Conservation (phyloP, 352 stramenopile species). For the Thraustochytrium sp. region DNA sequence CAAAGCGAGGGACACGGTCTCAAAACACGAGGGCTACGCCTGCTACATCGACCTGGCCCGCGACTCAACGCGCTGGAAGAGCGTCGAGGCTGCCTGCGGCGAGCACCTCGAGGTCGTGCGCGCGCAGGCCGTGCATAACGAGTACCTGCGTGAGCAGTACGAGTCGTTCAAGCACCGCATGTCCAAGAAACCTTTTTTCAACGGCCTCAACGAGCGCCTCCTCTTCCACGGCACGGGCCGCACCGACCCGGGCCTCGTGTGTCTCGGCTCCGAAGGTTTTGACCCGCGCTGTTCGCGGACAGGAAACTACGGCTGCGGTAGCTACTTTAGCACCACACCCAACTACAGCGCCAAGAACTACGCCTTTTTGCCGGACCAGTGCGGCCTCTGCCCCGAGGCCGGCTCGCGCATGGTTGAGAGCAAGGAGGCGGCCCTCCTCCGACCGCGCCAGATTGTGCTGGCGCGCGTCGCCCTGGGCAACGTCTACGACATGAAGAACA, state of each 20-base stretch:
- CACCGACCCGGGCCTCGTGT: slow-evolving; percentile 4
- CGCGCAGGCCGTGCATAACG: slow-evolving; percentile 5
- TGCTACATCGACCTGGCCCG: slow-evolving; percentile 1
- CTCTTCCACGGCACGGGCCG: slow-evolving; percentile 22
- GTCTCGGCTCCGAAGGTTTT: slow-evolving; percentile 30
- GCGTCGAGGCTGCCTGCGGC: neutral
- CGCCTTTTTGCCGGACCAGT: neutral
- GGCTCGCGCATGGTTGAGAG: neutral
- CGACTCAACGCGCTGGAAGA: neutral
- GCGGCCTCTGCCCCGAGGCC: neutral
- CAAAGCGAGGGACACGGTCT: neutral
- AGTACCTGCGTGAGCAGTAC: slow-evolving; percentile 21
- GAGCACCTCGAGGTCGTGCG: slow-evolving; percentile 31
- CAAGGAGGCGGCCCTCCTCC: neutral
- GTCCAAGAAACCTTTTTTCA: slow-evolving; percentile 17
- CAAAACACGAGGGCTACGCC: neutral
- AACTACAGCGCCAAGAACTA: slow-evolving; percentile 41
- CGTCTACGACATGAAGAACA: slow-evolving; percentile 33
- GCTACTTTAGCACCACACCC: slow-evolving; percentile 31
- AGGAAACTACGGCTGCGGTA: slow-evolving; percentile 30
- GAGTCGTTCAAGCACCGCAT: slow-evolving; percentile 24
- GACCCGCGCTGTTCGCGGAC: neutral
- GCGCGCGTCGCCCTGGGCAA: slow-evolving; percentile 8
- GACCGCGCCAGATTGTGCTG: slow-evolving; percentile 2
- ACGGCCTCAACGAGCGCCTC: slow-evolving; percentile 2